Conservation (phyloP, 2,329 filamentous ascomycete genomes). For the Hymenoscyphus scutula region DNA sequence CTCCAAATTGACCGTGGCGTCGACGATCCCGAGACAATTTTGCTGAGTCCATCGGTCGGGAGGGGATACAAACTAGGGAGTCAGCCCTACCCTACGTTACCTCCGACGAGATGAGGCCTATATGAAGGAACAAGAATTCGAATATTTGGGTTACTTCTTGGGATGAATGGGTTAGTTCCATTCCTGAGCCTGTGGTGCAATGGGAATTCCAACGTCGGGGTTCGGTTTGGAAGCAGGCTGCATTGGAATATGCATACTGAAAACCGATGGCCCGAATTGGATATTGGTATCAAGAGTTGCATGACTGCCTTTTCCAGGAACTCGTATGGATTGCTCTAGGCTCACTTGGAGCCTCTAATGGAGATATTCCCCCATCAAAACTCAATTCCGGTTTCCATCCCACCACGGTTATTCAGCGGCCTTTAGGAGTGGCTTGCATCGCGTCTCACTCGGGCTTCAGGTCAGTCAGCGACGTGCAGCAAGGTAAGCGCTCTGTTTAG, state of each 20-base stretch:
- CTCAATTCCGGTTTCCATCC: neutral
- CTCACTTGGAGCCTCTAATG: neutral
- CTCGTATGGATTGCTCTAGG: neutral
- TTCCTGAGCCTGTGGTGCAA: no score
- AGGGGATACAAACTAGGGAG: no score
- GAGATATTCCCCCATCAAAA: neutral
- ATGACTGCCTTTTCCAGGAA: neutral
- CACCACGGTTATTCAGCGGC: neutral
- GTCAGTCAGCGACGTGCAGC: constrained; percentile 8
- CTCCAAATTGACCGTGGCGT: no score
- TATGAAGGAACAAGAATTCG: no score
- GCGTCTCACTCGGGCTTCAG: neutral
- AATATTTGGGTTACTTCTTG: no score
- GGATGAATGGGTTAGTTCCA: no score
- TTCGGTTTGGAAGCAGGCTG: neutral
- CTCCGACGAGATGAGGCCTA: no score
- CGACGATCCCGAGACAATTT: no score
- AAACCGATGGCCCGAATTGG: neutral
- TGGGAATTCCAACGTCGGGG: neutral
- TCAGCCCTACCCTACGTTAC: no score
- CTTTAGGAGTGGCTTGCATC: neutral
- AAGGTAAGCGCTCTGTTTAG: neutral
- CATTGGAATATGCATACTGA: neutral
- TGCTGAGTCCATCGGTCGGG: no score
- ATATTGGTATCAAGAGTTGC: neutral